These are phyloP conservation scores for Colletotrichum ledebouriae DNA, from an alignment of 2,329 filamentous ascomycete species.

Conservation along the genomic window DNA sequence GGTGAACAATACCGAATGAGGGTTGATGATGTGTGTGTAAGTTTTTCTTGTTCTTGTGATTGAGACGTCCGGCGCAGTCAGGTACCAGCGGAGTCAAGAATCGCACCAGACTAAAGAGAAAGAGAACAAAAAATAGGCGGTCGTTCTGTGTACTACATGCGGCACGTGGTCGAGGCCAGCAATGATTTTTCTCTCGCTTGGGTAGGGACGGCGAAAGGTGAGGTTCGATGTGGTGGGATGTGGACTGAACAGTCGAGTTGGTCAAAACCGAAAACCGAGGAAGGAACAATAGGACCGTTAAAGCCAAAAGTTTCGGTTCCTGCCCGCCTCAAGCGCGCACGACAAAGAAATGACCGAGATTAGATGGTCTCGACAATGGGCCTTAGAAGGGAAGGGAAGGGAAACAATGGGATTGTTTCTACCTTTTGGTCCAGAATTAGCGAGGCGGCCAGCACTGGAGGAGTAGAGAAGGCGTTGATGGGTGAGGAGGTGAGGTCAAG, in stretches of 20 bases:
- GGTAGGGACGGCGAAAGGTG: constrained; percentile 7
- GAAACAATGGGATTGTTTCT: constrained; percentile 42
- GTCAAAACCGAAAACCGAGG: neutral
- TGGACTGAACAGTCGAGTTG: constrained; percentile 26
- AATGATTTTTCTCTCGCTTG: neutral
- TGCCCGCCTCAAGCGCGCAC: constrained; percentile 37
- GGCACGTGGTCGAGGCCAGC: constrained; percentile 12
- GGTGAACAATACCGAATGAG: constrained; percentile 12
- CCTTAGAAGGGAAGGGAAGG: constrained; percentile 29
- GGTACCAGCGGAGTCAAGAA: constrained; percentile 43
- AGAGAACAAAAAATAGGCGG: constrained; percentile 20
- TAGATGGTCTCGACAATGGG: constrained; percentile 37
- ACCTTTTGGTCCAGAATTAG: constrained; percentile 28
- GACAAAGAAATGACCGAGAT: constrained; percentile 20
- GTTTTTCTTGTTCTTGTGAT: constrained; percentile 21
- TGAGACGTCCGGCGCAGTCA: constrained; percentile 38
- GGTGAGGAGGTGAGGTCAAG: constrained; percentile 30
- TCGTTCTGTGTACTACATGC: constrained; percentile 26
- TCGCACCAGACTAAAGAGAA: constrained; percentile 32
- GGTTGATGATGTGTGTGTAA: neutral
- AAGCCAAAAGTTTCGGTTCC: constrained; percentile 25
- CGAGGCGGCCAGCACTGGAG: constrained; percentile 20
- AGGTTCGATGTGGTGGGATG: constrained; percentile 8
- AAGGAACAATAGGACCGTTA: constrained; percentile 25
- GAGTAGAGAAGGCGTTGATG: constrained; percentile 24